Conservation (phyloP, 2,329 filamentous ascomycete species). For the Beauveria varroae region DNA sequence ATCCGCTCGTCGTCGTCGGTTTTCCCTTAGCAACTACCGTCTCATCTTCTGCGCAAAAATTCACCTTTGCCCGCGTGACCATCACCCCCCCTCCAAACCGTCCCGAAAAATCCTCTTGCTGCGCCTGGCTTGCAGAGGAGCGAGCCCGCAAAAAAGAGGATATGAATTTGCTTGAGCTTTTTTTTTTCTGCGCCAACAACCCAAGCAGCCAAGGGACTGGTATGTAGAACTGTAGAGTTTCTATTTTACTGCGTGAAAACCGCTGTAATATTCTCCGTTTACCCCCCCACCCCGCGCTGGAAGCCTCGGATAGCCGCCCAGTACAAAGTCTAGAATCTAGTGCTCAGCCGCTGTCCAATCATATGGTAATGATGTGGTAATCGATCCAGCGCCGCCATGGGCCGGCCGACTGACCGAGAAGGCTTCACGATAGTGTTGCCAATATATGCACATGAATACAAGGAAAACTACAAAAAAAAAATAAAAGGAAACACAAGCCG, state of each 20-base stretch:
- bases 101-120: slow-evolving; percentile 30
- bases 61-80: slow-evolving; percentile 3
- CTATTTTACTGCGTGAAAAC: too few relatives aligned
- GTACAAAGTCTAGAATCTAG: neutral
- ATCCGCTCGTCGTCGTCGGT: too few relatives aligned
- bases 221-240: neutral
- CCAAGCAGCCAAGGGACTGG: too few relatives aligned
- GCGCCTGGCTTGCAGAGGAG: neutral
- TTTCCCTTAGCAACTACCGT: neutral
- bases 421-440: neutral
- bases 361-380: slow-evolving; percentile 11
- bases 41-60: neutral
- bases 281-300: neutral
- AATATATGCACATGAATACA: neutral
- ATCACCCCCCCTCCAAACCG: neutral
- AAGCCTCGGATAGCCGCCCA: slow-evolving; percentile 8
- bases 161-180: neutral
- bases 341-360: slow-evolving; percentile 4
- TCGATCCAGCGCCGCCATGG: neutral
- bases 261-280: neutral
- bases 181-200: neutral
- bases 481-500: too few relatives aligned
- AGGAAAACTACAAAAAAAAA: neutral
- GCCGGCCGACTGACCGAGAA: neutral
- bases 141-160: slow-evolving; percentile 6